A percentile compares a stretch with the other conserved stretches of the same genome.
Conservation (phyloP, 169 alveolate genomes). For the Eimeria necatrix region DNA sequence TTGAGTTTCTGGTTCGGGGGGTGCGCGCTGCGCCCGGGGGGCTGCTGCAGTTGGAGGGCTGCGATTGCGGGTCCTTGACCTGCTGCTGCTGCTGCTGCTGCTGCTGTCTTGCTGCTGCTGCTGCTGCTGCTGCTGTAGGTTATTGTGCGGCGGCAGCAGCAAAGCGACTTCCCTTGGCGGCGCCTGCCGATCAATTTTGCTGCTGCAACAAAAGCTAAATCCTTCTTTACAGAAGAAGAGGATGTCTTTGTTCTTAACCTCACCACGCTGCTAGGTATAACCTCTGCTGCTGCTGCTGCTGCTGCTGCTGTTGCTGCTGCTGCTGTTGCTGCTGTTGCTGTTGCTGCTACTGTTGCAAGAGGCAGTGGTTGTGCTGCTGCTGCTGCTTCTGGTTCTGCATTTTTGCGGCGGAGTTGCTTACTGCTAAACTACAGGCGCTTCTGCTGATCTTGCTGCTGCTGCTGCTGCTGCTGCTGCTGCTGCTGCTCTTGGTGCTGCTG, state of each 20-base stretch:
- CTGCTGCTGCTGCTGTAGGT: slow-evolving; percentile 74
- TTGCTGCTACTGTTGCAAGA: neutral
- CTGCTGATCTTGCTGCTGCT: neutral
- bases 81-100: slow-evolving; percentile 44
- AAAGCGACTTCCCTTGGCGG: slow-evolving; percentile 85
- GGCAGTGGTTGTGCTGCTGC: neutral
- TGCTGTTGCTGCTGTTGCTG: neutral
- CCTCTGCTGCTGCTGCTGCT: slow-evolving; percentile 62
- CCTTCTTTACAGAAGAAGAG: slow-evolving; percentile 87
- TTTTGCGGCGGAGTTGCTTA: too few relatives aligned
- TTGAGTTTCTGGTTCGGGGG: neutral
- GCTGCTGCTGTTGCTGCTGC: neutral
- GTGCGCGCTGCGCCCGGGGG: neutral
- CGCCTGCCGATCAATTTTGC: slow-evolving; percentile 84
- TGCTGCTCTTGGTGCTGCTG: slow-evolving; percentile 2
- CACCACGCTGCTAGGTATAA: slow-evolving; percentile 84
- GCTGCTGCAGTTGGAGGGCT: neutral
- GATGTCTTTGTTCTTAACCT: slow-evolving; percentile 89
- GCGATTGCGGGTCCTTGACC: neutral
- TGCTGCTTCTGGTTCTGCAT: neutral
- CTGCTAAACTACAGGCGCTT: too few relatives aligned
- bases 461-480: neutral
- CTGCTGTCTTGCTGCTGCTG: neutral
- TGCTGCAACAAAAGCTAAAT: slow-evolving; percentile 85
- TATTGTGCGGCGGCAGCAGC: slow-evolving; percentile 81